phyloP scores from a whole-genome alignment of 345 rosid genomes.

The Ricinus communis region DNA sequence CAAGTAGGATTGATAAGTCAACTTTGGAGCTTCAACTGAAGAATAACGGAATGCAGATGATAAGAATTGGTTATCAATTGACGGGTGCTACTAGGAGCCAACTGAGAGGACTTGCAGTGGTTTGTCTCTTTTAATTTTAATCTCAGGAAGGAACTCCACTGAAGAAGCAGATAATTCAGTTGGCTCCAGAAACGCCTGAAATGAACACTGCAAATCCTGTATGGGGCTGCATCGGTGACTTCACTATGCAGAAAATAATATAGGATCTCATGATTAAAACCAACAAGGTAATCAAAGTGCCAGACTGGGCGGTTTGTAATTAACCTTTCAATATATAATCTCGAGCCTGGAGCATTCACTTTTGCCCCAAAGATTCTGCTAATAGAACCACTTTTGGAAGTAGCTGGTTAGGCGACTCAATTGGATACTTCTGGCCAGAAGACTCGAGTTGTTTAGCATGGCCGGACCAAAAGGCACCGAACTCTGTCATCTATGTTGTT shows the following conservation, averaged over 20 bases:
- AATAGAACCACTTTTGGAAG: not conserved
- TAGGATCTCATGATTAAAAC: not conserved
- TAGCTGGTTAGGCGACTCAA: not conserved
- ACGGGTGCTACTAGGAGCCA: too few relatives aligned
- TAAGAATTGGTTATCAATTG: too few relatives aligned
- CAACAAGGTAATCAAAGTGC: not conserved
- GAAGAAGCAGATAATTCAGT: not conserved
- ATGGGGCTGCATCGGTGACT: not conserved
- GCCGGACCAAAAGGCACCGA: not conserved
- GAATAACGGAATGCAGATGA: not conserved
- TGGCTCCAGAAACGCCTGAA: not conserved
- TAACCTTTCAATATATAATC: not conserved
- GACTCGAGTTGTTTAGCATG: not conserved
- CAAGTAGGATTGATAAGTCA: too few relatives aligned
- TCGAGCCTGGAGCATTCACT: conserved; percentile 1
- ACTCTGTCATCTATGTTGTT: not conserved
- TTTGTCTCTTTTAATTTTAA: not conserved
- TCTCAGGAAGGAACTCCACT: not conserved
- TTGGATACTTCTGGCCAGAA: conserved; percentile 1
- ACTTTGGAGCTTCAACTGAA: not conserved
- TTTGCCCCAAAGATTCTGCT: not conserved
- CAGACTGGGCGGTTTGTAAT: not conserved
- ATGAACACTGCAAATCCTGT: not conserved
- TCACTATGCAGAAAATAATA: not conserved
- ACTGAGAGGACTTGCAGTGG: too few relatives aligned